phyloP scores from a whole-genome alignment of 768 basidiomycete species.

The Daedalea quercina region DNA sequence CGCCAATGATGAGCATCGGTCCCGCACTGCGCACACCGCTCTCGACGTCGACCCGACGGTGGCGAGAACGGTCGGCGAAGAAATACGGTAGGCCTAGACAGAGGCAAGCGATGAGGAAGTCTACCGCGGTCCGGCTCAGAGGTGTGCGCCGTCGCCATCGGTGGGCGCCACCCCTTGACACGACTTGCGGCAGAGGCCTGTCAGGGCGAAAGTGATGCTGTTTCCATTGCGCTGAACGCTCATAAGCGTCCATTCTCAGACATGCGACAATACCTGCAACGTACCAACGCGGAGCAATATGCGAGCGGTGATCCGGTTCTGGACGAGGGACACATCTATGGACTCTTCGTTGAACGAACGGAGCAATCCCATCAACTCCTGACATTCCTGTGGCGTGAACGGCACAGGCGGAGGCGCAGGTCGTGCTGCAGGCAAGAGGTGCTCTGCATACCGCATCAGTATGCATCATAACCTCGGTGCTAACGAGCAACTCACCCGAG shows the following conservation, averaged over 20 bases:
- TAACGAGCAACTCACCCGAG: slow-evolving; percentile 39
- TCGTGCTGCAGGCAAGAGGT: slow-evolving; percentile 54
- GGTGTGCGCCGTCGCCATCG: slow-evolving; percentile 27
- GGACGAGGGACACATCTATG: slow-evolving; percentile 40
- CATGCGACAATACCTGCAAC: slow-evolving; percentile 17
- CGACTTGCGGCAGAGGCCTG: slow-evolving; percentile 57
- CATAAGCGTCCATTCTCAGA: background rate
- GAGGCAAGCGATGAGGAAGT: slow-evolving; percentile 54
- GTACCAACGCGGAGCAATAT: slow-evolving; percentile 62
- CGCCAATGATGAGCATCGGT: slow-evolving; percentile 58
- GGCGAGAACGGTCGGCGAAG: slow-evolving; percentile 49
- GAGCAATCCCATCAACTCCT: slow-evolving; percentile 61
- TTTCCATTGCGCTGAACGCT: slow-evolving; percentile 52
- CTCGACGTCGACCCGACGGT: slow-evolving; percentile 54
- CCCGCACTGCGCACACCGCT: slow-evolving; percentile 40
- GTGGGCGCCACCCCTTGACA: slow-evolving; percentile 20
- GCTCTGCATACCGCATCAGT: slow-evolving; percentile 38
- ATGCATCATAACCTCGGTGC: background rate
- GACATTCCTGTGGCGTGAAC: slow-evolving; percentile 72
- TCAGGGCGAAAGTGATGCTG: slow-evolving; percentile 64
- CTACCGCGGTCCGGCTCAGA: slow-evolving; percentile 44
- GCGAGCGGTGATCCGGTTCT: slow-evolving; percentile 61
- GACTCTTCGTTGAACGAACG: slow-evolving; percentile 35
- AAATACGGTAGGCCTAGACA: slow-evolving; percentile 79
- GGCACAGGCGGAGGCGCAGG: slow-evolving; percentile 60